These are phyloP conservation scores for Corchorus capsularis DNA, from an alignment of 345 rosid species.

Conservation along the genomic window DNA sequence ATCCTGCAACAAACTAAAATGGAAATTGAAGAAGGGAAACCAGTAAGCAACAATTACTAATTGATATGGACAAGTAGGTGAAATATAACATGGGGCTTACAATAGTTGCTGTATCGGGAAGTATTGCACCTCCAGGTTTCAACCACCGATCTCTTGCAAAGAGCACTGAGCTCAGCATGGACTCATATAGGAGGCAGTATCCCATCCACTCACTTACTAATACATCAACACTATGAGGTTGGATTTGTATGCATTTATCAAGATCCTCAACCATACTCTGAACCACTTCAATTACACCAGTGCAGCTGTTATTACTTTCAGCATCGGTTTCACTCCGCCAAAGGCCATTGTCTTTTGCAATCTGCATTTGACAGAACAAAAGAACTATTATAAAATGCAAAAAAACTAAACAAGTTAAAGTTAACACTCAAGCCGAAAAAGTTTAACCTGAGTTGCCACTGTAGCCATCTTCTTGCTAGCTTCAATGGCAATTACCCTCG, in stretches of 20 bases:
- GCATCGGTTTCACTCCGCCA: constrained; percentile 36
- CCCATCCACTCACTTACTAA: constrained; percentile 99
- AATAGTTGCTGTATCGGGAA: constrained; percentile 94
- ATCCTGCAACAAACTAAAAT: constrained; percentile 81
- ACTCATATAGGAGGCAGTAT: constrained; percentile 87
- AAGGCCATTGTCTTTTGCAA: constrained; percentile 78
- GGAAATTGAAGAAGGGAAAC: constrained; percentile 6
- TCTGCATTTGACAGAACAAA: constrained; percentile 39
- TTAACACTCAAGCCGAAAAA: constrained; percentile 16
- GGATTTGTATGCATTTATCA: constrained; percentile 53
- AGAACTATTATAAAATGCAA: constrained; percentile 3
- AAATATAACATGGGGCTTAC: constrained; percentile 41
- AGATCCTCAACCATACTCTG: constrained; percentile 87
- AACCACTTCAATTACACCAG: constrained; percentile 75
- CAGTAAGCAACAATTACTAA: constrained; percentile 1
- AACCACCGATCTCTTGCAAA: constrained; percentile 94
- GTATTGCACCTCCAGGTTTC: constrained; percentile 98
- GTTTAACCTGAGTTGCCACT: constrained; percentile 78
- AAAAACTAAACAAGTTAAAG: constrained; percentile 15
- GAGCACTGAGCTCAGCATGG: constrained; percentile 94
- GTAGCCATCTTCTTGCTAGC: constrained; percentile 96
- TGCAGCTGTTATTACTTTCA: constrained; percentile 24
- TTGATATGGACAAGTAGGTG: neutral
- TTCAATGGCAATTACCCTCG: constrained; percentile 88
- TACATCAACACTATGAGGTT: constrained; percentile 75